Evolutionary conservation across 2,329 filamentous ascomycete genomes (phyloP).

Genomic region (Sphaerulina populicola): DNA sequence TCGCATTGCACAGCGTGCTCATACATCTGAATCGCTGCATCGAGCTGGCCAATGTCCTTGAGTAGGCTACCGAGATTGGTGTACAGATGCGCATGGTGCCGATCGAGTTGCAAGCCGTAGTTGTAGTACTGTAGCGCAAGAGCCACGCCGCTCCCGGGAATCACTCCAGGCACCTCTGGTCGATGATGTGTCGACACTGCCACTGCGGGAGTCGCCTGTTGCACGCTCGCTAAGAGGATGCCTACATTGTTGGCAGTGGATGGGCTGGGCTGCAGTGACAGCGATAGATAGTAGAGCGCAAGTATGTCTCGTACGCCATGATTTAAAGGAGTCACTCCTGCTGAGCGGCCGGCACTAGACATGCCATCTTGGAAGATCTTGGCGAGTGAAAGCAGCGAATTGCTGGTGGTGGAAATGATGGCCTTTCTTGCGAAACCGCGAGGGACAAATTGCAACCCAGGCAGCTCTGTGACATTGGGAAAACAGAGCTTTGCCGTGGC

Average conservation of each 20-base stretch:
- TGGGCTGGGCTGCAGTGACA: constrained; percentile 89
- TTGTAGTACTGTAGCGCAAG: constrained; percentile 91
- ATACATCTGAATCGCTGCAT: constrained; percentile 92
- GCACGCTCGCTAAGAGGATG: constrained; percentile 89
- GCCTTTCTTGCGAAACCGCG: constrained; percentile 66
- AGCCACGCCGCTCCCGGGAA: constrained; percentile 76
- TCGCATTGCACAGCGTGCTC: constrained; percentile 89
- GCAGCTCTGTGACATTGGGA: constrained; percentile 62
- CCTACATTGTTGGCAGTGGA: constrained; percentile 98
- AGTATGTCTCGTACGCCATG: constrained; percentile 85
- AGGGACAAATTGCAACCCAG: constrained; percentile 65
- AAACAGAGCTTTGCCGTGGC: constrained; percentile 80
- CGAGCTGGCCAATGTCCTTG: constrained; percentile 90
- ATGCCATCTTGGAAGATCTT: constrained; percentile 98
- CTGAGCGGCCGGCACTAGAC: constrained; percentile 56
- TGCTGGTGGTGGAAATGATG: constrained; percentile 87
- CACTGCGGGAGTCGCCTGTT: constrained; percentile 50
- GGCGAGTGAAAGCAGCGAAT: constrained; percentile 83
- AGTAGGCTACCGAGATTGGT: constrained; percentile 91
- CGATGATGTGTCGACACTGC: constrained; percentile 28
- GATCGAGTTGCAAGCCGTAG: constrained; percentile 79
- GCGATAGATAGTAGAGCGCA: constrained; percentile 86
- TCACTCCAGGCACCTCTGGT: constrained; percentile 61
- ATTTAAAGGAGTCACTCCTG: constrained; percentile 36
- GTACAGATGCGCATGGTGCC: constrained; percentile 87